These are phyloP conservation scores for Bonia amplexicaulis DNA, from an alignment of 176 grass and related monocot species.

Conservation along the genomic window DNA sequence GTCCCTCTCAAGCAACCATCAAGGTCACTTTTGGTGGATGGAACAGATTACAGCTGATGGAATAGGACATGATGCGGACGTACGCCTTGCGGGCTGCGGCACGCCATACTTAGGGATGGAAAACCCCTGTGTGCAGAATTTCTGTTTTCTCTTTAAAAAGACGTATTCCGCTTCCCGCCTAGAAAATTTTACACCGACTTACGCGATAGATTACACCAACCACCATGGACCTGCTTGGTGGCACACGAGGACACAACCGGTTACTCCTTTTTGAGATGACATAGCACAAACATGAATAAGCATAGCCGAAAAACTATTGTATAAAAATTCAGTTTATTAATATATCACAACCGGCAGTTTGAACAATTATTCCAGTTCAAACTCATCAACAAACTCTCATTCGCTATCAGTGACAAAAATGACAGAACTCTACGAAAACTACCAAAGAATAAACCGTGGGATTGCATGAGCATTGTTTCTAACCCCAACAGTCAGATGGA, in stretches of 20 bases:
- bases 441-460: constrained; percentile 1
- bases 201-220: too few relatives aligned
- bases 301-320: not conserved
- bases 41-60: too few relatives aligned
- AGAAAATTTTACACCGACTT: not conserved
- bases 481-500: not conserved
- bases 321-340: constrained; percentile 26
- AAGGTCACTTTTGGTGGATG: too few relatives aligned
- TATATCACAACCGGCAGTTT: not conserved
- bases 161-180: too few relatives aligned
- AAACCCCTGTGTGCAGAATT: too few relatives aligned
- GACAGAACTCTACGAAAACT: constrained; percentile 7
- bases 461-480: not conserved
- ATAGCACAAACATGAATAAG: not conserved
- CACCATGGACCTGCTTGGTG: not conserved
- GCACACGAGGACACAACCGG: too few relatives aligned
- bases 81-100: too few relatives aligned
- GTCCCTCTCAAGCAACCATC: too few relatives aligned
- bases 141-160: too few relatives aligned
- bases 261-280: too few relatives aligned
- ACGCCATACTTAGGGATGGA: too few relatives aligned
- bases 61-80: too few relatives aligned
- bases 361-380: constrained; percentile 37
- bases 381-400: not conserved
- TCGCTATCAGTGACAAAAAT: constrained; percentile 28